A percentile compares a stretch with the other conserved stretches of the same genome.
These are phyloP conservation scores for Pseudogymnoascus sp. DNA, from an alignment of 2,329 filamentous ascomycete species.

Conservation along the genomic window DNA sequence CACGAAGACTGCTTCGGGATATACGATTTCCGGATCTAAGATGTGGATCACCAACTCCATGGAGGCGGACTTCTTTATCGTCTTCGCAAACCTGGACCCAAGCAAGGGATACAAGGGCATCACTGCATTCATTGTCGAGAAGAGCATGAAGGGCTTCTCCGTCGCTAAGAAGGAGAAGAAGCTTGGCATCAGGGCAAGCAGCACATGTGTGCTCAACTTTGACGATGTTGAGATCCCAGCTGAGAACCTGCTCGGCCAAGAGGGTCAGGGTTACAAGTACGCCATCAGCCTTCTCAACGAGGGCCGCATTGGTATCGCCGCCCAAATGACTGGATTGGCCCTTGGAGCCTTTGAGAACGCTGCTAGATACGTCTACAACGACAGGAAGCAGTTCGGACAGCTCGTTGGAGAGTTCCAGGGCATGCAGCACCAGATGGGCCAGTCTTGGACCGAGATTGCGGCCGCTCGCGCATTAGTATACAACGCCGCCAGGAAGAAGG, in stretches of 20 bases:
- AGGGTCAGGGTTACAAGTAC: slow-evolving; percentile 95
- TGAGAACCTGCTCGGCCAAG: slow-evolving; percentile 78
- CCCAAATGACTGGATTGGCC: slow-evolving; percentile 96
- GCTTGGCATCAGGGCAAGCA: slow-evolving; percentile 89
- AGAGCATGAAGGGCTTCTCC: slow-evolving; percentile 77
- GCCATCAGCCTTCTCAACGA: slow-evolving; percentile 92
- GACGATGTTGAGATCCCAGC: slow-evolving; percentile 89
- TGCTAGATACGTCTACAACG: slow-evolving; percentile 87
- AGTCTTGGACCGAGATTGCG: slow-evolving; percentile 87
- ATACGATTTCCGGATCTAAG: slow-evolving; percentile 83
- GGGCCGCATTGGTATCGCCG: slow-evolving; percentile 93
- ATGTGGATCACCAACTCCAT: slow-evolving; percentile 99
- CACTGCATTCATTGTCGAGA: slow-evolving; percentile 90
- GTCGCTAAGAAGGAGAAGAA: slow-evolving; percentile 99
- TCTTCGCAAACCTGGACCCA: slow-evolving; percentile 92
- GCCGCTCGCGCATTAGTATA: slow-evolving; percentile 88
- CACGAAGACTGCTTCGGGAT: slow-evolving; percentile 71
- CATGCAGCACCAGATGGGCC: slow-evolving; percentile 98
- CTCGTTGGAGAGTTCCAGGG: slow-evolving; percentile 95
- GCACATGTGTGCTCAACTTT: slow-evolving; percentile 94
- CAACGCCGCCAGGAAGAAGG: slow-evolving; percentile 96
- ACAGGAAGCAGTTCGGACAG: slow-evolving; percentile 91
- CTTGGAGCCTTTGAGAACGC: slow-evolving; percentile 94
- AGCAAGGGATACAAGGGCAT: slow-evolving; percentile 95
- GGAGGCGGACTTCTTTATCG: slow-evolving; percentile 91